Base-by-base conservation (phyloP, 2,329 filamentous ascomycete species). In the Pyrenochaeta sp. region DNA sequence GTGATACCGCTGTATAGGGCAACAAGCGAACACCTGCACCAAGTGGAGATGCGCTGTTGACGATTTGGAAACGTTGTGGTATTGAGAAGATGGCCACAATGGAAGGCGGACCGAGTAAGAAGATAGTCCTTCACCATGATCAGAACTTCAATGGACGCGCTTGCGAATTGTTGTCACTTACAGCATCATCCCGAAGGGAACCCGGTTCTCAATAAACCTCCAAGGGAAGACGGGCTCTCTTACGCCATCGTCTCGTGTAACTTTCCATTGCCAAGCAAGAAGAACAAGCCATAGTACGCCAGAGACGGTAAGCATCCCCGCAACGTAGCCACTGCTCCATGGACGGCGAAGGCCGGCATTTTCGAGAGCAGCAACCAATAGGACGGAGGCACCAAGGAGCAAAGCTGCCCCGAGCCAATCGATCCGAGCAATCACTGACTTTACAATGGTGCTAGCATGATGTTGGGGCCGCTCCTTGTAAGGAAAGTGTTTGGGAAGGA, bases 161-260 rank as follows among this genome's bases (percentile, higher is more conserved):
- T n/a, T n/a, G n/a, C n/a, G n/a, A n/a, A n/a, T n/a, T n/a, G n/a
- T n/a, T n/a, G n/a, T n/a, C 13, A 19, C 22, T 34, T 22, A 44
- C 30, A 47, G 40, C 11, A 47, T 22, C 3, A 39, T 14, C 2
- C 42, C 42, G 15, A 44, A 27, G 26, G 24, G 37, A 19, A 39
- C 27, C 6, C 41, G 6, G 22, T 35, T 41, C 7, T 34, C n/a
- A 10, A 47, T 21, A 20, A 50, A 39, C 1, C 37, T 4, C 50
- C 26, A 50, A n/a, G 36, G 35, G 30, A 42, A 37, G 14, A 42
- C 31, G n/a, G 43, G 44, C 30, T 44, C 48, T 7, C 9, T 14
- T 4, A 17, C 26, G 2, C 11, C 6, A n/a, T 32, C 14, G 9
- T 22, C 11, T 10, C 3, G 7, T 2, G 35, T 32, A 4, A 42